Conservation (phyloP, 2,329 filamentous ascomycete species). For the Macrophomina pseudophaseolina region DNA sequence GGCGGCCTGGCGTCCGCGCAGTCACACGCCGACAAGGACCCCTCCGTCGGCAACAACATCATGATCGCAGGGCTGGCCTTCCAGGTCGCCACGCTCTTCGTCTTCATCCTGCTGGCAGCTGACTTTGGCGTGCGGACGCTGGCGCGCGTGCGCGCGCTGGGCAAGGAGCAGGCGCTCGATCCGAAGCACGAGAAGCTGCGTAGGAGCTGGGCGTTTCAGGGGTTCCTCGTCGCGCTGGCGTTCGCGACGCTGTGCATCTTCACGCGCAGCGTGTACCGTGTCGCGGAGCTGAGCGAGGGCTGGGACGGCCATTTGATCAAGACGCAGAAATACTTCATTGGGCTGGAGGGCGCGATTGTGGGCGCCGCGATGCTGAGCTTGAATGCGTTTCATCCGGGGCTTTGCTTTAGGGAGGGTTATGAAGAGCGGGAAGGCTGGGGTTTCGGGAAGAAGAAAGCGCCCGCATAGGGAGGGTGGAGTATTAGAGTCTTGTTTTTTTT, state of each 20-base stretch:
- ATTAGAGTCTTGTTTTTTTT: neutral
- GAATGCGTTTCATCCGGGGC: conserved; percentile 43
- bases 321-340: conserved; percentile 46
- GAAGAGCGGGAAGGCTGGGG: conserved; percentile 29
- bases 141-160: conserved; percentile 32
- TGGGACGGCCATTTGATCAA: conserved; percentile 65
- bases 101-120: conserved; percentile 48
- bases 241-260: conserved; percentile 68
- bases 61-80: conserved; percentile 53
- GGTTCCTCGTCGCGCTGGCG: conserved; percentile 61
- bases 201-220: conserved; percentile 53
- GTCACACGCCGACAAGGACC: conserved; percentile 37
- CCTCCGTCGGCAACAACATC: conserved; percentile 49
- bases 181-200: conserved; percentile 36
- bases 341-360: conserved; percentile 44
- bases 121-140: conserved; percentile 46
- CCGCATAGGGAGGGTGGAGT: neutral
- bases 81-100: conserved; percentile 50
- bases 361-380: conserved; percentile 40
- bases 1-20: conserved; percentile 49
- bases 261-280: conserved; percentile 67
- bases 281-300: conserved; percentile 68
- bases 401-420: conserved; percentile 43
- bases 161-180: conserved; percentile 34
- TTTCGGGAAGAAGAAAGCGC: conserved; percentile 32